phyloP scores from a whole-genome alignment of 768 basidiomycete genomes.

The Suillus discolor region DNA sequence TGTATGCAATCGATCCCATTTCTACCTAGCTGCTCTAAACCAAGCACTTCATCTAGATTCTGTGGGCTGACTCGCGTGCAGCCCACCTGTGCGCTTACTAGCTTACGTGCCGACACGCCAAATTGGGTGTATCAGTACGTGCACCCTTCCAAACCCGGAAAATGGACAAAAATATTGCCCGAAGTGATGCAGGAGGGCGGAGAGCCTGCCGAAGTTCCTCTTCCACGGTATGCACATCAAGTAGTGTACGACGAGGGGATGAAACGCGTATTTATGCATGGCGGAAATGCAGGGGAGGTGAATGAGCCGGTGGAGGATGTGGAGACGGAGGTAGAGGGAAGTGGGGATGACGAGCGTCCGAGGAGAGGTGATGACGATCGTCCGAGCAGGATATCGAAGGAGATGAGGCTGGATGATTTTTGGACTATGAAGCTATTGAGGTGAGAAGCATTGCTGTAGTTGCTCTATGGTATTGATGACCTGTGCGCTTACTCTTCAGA shows the following conservation, averaged over 20 bases:
- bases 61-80: slow-evolving; percentile 57
- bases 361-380: slow-evolving; percentile 6
- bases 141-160: slow-evolving; percentile 51
- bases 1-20: slow-evolving; percentile 47
- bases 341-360: slow-evolving; percentile 13
- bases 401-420: slow-evolving; percentile 70
- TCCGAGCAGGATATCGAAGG: slow-evolving; percentile 23
- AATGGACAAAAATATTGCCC: slow-evolving; percentile 63
- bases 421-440: slow-evolving; percentile 74
- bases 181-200: slow-evolving; percentile 24
- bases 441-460: slow-evolving; percentile 37
- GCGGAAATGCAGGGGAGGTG: slow-evolving; percentile 66
- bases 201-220: slow-evolving; percentile 42
- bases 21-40: not conserved
- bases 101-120: slow-evolving; percentile 49
- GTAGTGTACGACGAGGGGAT: slow-evolving; percentile 68
- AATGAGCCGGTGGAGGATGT: slow-evolving; percentile 18
- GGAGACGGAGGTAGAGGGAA: slow-evolving; percentile 28
- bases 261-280: slow-evolving; percentile 67
- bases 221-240: slow-evolving; percentile 76
- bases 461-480: not conserved
- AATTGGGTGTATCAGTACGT: slow-evolving; percentile 74
- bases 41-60: slow-evolving; percentile 43
- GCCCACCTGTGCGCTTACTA: slow-evolving; percentile 40
- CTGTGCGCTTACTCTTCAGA: slow-evolving; percentile 36